Base-by-base conservation (phyloP, 768 basidiomycete genomes). In the Agaricus subrufescens region DNA sequence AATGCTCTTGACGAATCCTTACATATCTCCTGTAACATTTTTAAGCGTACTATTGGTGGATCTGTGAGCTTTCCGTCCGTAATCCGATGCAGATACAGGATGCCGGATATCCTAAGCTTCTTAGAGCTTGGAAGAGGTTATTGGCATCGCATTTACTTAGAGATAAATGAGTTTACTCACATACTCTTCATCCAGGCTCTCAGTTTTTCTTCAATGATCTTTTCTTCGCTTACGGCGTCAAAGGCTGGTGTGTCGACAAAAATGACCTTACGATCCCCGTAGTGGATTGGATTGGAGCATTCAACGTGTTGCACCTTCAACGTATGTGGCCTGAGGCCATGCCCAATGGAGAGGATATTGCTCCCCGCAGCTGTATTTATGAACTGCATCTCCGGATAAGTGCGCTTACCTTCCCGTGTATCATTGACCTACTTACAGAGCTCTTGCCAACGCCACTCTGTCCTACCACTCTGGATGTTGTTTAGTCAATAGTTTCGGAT, bases 191-290 rank as follows among this genome's bases (percentile, higher is more conserved):
- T 14, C 60, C 60, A 58, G 10, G 42, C 44, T 25, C 45, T 50
- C 43, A 61, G 55, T 15, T 56, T 58, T 19, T 31, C 47, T 43
- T 52, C 57, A 27, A 58, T 46, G 7, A 39, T 15, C 26, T 55
- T 56, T 46, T 58, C 60, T 3, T 61, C 57, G 4, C 51, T 45
- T 19, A 56, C 58, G 26, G 56, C 50, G 30, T 56, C 55, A 29
- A 61, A 53, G 8, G 57, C 54, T 19, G 60, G 60, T 14, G 57
- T 58, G 31, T 61, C 60, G 29, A 58, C 54, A n/a, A 61, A 58
- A 4, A 61, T 57, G 23, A 61, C 50, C 5, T 46, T 46, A 30
- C 46, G 45, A 7, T 31, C 4, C 3, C 31, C 50, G 27, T 49
- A 55, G 15, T 19, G 44, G 23, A 43, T 29, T 40, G 49, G 25